Conservation (phyloP, 148 eudicot species). For the Mesembryanthemum crystallinum region DNA sequence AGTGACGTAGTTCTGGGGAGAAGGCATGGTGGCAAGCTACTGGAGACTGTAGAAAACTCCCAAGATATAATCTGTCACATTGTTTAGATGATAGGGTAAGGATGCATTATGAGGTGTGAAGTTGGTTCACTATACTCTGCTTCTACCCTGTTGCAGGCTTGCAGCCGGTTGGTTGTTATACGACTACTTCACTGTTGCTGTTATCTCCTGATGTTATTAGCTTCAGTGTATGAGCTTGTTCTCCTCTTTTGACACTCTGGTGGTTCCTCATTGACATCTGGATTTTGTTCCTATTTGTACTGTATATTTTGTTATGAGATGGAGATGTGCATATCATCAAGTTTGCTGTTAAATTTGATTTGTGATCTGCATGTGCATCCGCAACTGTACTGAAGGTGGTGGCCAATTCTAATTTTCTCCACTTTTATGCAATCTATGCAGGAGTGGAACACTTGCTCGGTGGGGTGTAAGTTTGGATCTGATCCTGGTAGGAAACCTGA, state of each 20-base stretch:
- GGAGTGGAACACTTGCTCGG: constrained; percentile 78
- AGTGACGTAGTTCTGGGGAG: too few species aligned
- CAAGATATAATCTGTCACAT: too few species aligned
- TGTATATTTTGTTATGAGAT: background rate
- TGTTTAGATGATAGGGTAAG: too few species aligned
- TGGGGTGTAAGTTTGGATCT: constrained; percentile 78
- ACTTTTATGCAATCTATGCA: constrained; percentile 23
- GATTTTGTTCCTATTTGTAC: background rate
- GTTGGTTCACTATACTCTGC: too few species aligned
- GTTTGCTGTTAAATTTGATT: background rate
- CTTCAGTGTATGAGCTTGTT: background rate
- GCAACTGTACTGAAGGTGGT: background rate
- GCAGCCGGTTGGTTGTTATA: too few species aligned
- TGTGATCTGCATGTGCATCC: background rate
- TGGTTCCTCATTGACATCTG: background rate
- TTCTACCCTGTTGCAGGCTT: too few species aligned
- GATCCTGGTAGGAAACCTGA: constrained; percentile 48
- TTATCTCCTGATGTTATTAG: too few species aligned
- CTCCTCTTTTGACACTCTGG: background rate
- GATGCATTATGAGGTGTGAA: too few species aligned
- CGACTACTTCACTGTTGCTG: too few species aligned
- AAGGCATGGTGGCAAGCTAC: too few species aligned
- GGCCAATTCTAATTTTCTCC: background rate
- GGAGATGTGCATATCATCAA: background rate
- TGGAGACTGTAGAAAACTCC: too few species aligned